Evolutionary conservation across 768 basidiomycete genomes (phyloP).

Genomic region (Postia placenta): DNA sequence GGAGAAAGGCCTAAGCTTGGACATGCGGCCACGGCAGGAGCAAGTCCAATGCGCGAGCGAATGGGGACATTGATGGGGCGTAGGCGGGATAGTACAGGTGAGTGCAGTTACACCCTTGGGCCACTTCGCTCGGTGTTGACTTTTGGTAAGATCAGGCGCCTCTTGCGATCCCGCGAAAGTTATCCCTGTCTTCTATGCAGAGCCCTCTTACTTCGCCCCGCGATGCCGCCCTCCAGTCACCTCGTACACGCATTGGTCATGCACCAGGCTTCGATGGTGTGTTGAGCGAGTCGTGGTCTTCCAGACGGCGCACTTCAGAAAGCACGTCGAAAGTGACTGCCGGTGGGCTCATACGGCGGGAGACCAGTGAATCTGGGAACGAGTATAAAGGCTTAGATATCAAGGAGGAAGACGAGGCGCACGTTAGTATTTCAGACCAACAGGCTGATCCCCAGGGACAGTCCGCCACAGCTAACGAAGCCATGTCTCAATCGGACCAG

Average conservation of each 20-base stretch:
- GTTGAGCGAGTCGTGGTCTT: constrained; percentile 64
- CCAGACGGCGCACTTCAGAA: constrained; percentile 59
- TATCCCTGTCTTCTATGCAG: constrained; percentile 60
- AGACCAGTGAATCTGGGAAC: constrained; percentile 33
- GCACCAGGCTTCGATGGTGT: constrained; percentile 70
- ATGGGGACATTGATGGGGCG: constrained; percentile 53
- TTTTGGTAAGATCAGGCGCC: constrained; percentile 48
- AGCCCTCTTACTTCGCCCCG: constrained; percentile 50
- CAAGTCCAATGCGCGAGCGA: constrained; percentile 59
- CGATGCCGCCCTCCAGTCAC: constrained; percentile 54
- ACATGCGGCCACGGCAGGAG: constrained; percentile 40
- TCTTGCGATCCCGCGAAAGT: constrained; percentile 53
- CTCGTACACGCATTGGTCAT: constrained; percentile 55
- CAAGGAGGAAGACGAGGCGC: constrained; percentile 58
- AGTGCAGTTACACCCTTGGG: not conserved
- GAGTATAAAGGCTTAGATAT: constrained; percentile 43
- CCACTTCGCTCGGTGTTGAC: not conserved
- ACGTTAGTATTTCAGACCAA: constrained; percentile 6
- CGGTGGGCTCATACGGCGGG: constrained; percentile 17
- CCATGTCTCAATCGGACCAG: too few relatives aligned
- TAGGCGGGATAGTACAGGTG: constrained; percentile 62
- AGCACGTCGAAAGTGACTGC: constrained; percentile 38
- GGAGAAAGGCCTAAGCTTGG: constrained; percentile 55
- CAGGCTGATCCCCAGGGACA: not conserved
- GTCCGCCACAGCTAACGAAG: not conserved